phyloP scores from a whole-genome alignment of 345 rosid genomes.

The Populus pruinosa region DNA sequence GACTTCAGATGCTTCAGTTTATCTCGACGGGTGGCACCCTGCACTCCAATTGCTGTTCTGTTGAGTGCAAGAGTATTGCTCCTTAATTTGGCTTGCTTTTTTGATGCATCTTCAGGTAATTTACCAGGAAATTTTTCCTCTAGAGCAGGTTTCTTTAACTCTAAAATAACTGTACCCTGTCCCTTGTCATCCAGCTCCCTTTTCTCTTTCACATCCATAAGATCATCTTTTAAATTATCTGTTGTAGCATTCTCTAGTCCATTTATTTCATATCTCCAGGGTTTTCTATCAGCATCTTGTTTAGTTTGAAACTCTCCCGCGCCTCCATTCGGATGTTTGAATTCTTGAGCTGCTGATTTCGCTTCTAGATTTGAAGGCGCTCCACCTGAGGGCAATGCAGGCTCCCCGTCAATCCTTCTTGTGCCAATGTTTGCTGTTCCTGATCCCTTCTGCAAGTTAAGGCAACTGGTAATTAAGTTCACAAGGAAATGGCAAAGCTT shows the following conservation, averaged over 20 bases:
- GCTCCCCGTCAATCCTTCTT: slow-evolving; percentile 25
- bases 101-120: slow-evolving; percentile 39
- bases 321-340: slow-evolving; percentile 19
- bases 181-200: slow-evolving; percentile 37
- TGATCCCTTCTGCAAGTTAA: slow-evolving; percentile 36
- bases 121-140: slow-evolving; percentile 31
- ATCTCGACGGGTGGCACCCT: slow-evolving; percentile 35
- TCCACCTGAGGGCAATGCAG: slow-evolving; percentile 15
- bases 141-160: slow-evolving; percentile 33
- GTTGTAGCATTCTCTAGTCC: slow-evolving; percentile 22
- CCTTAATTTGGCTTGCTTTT: slow-evolving; percentile 51
- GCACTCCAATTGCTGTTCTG: slow-evolving; percentile 41
- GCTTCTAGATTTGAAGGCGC: slow-evolving; percentile 20
- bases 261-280: slow-evolving; percentile 26
- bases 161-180: slow-evolving; percentile 15
- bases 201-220: slow-evolving; percentile 31
- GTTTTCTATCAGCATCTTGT: slow-evolving; percentile 20
- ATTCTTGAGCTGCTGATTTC: slow-evolving; percentile 18
- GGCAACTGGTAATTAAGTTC: not conserved
- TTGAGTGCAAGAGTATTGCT: slow-evolving; percentile 50
- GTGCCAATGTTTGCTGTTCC: slow-evolving; percentile 20
- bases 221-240: slow-evolving; percentile 19
- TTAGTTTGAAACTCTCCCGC: slow-evolving; percentile 15
- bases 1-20: slow-evolving; percentile 57
- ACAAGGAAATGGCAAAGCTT: not conserved